These are phyloP conservation scores for Daldinia concentrica DNA, from an alignment of 495 filamentous ascomycete species.

Conservation along the genomic window DNA sequence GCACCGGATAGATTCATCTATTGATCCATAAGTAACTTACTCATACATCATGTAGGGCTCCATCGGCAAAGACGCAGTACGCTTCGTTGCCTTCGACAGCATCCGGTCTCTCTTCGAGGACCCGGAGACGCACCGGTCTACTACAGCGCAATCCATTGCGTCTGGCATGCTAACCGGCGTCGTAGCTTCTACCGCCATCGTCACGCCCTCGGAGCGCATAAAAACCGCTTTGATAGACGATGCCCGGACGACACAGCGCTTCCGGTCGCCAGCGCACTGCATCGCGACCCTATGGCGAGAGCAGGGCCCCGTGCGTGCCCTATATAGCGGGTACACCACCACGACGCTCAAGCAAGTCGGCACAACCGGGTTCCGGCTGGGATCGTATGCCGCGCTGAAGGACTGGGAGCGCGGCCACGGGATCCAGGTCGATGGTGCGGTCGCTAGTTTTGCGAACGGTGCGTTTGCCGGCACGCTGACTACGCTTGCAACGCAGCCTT, in stretches of 20 bases:
- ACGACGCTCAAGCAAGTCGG: conserved; percentile 75
- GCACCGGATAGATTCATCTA: neutral
- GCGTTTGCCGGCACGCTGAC: conserved; percentile 68
- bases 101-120: conserved; percentile 70
- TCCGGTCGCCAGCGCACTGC: conserved; percentile 62
- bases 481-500: conserved; percentile 70
- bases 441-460: conserved; percentile 66
- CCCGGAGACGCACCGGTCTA: conserved; percentile 63
- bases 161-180: conserved; percentile 71
- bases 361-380: conserved; percentile 71
- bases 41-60: conserved; percentile 32
- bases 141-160: conserved; percentile 63
- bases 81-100: conserved; percentile 71
- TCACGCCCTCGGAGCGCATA: conserved; percentile 73
- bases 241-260: conserved; percentile 61
- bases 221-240: conserved; percentile 78
- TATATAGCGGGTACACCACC: conserved; percentile 69
- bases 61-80: conserved; percentile 72
- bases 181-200: conserved; percentile 65
- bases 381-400: conserved; percentile 73
- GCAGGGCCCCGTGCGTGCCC: conserved; percentile 59
- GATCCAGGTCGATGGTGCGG: conserved; percentile 47
- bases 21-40: neutral
- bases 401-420: conserved; percentile 58
- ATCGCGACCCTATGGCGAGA: conserved; percentile 57